These are phyloP conservation scores for Metschnikowia vanudenii DNA, from an alignment of 805 yeast genomes.

Conservation along the genomic window DNA sequence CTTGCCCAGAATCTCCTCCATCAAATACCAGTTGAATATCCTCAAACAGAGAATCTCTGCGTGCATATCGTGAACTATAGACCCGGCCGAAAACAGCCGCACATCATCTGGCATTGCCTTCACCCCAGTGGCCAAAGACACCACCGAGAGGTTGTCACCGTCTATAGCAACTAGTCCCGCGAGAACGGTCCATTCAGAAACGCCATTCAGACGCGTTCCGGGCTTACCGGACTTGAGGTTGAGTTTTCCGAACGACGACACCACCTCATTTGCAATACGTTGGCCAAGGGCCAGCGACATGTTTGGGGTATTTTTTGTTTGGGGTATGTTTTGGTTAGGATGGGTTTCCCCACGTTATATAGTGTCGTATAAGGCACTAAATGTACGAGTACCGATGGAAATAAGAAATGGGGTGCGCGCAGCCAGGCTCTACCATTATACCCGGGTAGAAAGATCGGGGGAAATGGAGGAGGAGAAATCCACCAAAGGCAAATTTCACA, in stretches of 20 bases:
- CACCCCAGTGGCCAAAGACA: constrained; percentile 76
- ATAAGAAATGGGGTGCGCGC: too few species aligned
- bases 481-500: too few species aligned
- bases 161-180: constrained; percentile 62
- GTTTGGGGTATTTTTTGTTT: too few species aligned
- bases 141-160: constrained; percentile 27
- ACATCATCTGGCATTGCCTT: constrained; percentile 67
- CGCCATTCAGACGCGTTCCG: constrained; percentile 55
- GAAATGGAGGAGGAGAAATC: too few species aligned
- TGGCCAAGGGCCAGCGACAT: constrained; percentile 12
- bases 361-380: too few species aligned
- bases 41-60: constrained; percentile 81
- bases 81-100: constrained; percentile 48
- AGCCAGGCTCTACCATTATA: too few species aligned
- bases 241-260: constrained; percentile 29
- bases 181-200: constrained; percentile 78
- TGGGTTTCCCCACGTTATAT: too few species aligned
- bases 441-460: too few species aligned
- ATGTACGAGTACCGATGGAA: too few species aligned
- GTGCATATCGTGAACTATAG: constrained; percentile 80
- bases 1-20: constrained; percentile 40
- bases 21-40: constrained; percentile 59
- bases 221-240: constrained; percentile 56
- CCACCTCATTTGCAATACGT: constrained; percentile 26
- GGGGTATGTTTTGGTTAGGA: too few species aligned